These are phyloP conservation scores for Cylindrotheca fusiformis DNA, from an alignment of 108 stramenopile genomes.

Conservation along the genomic window DNA sequence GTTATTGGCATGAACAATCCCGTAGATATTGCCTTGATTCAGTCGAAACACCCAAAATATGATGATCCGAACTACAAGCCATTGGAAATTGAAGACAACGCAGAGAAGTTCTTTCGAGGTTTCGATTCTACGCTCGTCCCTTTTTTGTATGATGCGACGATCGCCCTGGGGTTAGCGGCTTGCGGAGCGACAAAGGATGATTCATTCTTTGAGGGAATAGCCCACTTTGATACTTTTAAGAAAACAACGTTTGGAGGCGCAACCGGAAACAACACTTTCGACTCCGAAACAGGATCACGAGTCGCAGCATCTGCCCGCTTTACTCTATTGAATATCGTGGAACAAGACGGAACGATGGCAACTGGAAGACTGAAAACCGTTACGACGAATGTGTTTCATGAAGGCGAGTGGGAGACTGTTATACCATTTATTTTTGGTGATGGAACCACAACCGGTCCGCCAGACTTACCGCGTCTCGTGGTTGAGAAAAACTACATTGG, in stretches of 20 bases:
- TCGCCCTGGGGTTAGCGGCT: slow-evolving; percentile 55
- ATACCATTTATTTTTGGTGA: slow-evolving; percentile 37
- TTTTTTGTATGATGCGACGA: slow-evolving; percentile 57
- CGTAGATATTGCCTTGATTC: slow-evolving; percentile 1
- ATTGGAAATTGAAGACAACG: not conserved
- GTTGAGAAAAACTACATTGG: slow-evolving; percentile 19
- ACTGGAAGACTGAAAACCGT: not conserved
- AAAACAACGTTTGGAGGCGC: slow-evolving; percentile 41
- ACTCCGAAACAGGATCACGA: slow-evolving; percentile 42
- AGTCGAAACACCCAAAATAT: not conserved
- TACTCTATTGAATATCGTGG: not conserved
- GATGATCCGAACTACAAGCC: not conserved
- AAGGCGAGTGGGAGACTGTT: slow-evolving; percentile 29
- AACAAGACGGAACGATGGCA: not conserved
- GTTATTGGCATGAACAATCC: not conserved
- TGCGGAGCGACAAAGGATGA: slow-evolving; percentile 13
- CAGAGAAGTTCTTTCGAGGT: not conserved
- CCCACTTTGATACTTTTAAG: slow-evolving; percentile 31
- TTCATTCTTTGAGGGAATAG: slow-evolving; percentile 32
- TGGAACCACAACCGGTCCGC: slow-evolving; percentile 29
- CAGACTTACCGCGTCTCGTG: slow-evolving; percentile 31
- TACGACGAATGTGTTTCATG: slow-evolving; percentile 33
- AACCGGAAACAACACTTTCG: slow-evolving; percentile 34
- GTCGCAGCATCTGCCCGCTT: not conserved
- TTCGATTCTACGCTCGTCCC: slow-evolving; percentile 4